Base-by-base conservation (phyloP, 495 filamentous ascomycete species). In the Penicillium odoratum region DNA sequence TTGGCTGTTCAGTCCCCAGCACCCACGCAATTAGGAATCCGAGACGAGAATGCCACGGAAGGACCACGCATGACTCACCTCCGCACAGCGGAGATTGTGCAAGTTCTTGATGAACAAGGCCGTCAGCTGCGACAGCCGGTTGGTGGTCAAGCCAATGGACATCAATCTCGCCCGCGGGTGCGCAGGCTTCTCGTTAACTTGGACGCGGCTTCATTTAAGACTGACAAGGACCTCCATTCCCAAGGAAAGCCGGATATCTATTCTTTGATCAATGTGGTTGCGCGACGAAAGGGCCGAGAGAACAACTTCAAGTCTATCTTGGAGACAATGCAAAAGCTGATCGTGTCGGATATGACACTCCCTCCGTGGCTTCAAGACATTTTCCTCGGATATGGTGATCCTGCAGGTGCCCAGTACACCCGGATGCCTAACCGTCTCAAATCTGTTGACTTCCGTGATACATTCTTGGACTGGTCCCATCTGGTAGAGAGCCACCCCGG, bases 271-370 rank as follows among this genome's bases (percentile, higher is more conserved):
- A 98, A 99, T 66, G 78, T 97, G 5, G 71, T 99, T 49, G 81
- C 96, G 30, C 88, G 93, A 34, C 84, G 94, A 53, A 89, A 85
- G 69, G 87, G 89, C 16, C 81, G 92, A 46, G 95, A 98, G 68
- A 99, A 99, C 69, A 99, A 98, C 70, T 99, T 97, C 83, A 97
- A 91, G 65, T 86, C 92, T 9, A 87, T 98, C 18, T 78, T 99
- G 16, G 89, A 96, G 57, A 96, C 92, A 0, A 94, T 99, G 67
- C 87, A 87, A 65, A 89, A 85, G 48, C 83, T 99, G 28, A 87
- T 91, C 5, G 81, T 96, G 29, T 91, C 92, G 3, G 89, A 96
- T 58, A 85, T 95, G 26, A 86, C 90, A 7, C 82, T 97, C 42
- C 92, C 95, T 3, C 82, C 88, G 11, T 99, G 94, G 94, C 77